Evolutionary conservation across 441 rosid genomes (phyloP).

Genomic region (Aleurites moluccanus): DNA sequence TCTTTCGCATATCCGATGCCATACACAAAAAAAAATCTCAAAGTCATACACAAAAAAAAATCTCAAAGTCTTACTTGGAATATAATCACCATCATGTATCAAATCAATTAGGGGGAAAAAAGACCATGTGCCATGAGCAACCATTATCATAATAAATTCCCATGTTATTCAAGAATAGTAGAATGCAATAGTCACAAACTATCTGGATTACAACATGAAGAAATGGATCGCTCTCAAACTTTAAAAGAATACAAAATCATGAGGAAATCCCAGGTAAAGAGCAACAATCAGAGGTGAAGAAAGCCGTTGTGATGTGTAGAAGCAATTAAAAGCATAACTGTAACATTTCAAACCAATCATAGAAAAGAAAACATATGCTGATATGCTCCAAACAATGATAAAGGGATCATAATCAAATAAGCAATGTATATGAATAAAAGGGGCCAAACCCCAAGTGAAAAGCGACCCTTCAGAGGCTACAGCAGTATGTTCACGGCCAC

Average conservation of each 20-base stretch:
- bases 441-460: slow-evolving; percentile 81
- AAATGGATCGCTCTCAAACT: background rate
- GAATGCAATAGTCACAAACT: background rate
- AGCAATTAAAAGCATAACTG: background rate
- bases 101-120: background rate
- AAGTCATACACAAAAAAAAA: background rate
- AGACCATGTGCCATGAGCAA: background rate
- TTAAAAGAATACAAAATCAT: background rate
- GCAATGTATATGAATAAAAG: background rate
- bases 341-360: slow-evolving; percentile 1
- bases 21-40: background rate
- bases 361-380: background rate
- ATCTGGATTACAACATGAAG: background rate
- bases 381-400: background rate
- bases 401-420: background rate
- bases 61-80: background rate
- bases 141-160: background rate
- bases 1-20: background rate
- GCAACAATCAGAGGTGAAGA: background rate
- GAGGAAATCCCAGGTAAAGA: background rate
- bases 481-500: slow-evolving; percentile 93
- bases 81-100: background rate
- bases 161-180: background rate
- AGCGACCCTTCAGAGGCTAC: slow-evolving; percentile 97
- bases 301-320: background rate